Evolutionary conservation across 345 rosid genomes (phyloP), one percentile per base, ranked within the genome.

Genomic region (Brassica napus): DNA sequence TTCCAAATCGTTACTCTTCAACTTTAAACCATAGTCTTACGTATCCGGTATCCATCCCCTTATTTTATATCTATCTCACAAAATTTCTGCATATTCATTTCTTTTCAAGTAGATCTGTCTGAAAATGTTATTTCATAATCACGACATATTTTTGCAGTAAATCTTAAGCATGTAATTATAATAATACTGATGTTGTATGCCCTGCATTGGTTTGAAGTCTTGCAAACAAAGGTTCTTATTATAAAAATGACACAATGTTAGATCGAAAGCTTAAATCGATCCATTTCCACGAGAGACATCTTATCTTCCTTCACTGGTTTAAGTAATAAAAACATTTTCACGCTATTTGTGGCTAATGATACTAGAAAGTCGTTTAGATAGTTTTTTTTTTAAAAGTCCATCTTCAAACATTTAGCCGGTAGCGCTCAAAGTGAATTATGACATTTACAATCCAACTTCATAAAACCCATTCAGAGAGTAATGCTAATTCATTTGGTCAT

Each of bases 231-330:
- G 37, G 26, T 69, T 61, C 64, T 47, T 32, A 7, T 12, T 16
- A 35, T 11, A 6, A 69, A 69, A 47, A 69, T 23, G n/a, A 49
- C 57, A 24, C 42, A 52, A 3, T 60, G 65, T 77, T 9, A 63
- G 76, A 63, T 77, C 71, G 71, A 54, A 77, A 24, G 76, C 72
- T 77, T 35, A 34, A 52, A 54, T 77, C 71, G 76, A 28, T 77
- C 44, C 18, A 77, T 77, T 47, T 31, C 11, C 8, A 69, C 28
- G 0, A 69, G 44, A 44, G 63, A 61, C 74, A 60, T 61, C 54
- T 77, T 47, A 69, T 8, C 73, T 68, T 72, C 42, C 12, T 61
- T 26, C 30, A 3, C 2, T 60, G 57, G 0, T 60, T 8, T 74
- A 35, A 23, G 21, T 23, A 31, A n/a, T 63, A 1, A 7, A 28